A percentile compares a stretch with the other conserved stretches of the same genome.
Conservation (phyloP, 192 early-diverging fungal genomes). For the Gonapodya prolifera region DNA sequence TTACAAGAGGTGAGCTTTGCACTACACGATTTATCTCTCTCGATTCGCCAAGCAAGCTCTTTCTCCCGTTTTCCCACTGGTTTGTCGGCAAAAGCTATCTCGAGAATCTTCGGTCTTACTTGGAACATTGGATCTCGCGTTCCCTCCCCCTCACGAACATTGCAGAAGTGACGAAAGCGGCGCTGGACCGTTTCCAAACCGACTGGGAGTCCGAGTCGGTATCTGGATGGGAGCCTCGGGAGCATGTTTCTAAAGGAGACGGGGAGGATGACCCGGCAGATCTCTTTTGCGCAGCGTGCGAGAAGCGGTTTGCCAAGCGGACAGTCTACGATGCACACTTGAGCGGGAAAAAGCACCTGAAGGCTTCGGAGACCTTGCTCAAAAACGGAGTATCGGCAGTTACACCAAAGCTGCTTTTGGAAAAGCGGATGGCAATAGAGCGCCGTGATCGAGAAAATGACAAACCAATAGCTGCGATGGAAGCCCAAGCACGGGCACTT, state of each 20-base stretch:
- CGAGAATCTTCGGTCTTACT: conserved; percentile 42
- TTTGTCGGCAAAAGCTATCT: conserved; percentile 45
- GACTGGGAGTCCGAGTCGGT: conserved; percentile 44
- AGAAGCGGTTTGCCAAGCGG: conserved; percentile 57
- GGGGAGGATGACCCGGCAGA: conserved; percentile 23
- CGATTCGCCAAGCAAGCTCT: too few species aligned
- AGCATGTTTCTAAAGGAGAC: conserved; percentile 17
- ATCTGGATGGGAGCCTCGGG: conserved; percentile 38
- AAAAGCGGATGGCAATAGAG: background rate
- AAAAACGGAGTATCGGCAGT: conserved; percentile 1
- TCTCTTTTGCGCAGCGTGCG: conserved; percentile 62
- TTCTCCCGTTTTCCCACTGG: too few species aligned
- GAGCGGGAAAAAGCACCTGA: conserved; percentile 83
- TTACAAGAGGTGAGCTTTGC: conserved; percentile 2
- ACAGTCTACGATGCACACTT: conserved; percentile 77
- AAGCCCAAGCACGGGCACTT: conserved; percentile 46
- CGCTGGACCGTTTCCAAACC: conserved; percentile 39
- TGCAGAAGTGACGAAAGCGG: conserved; percentile 29
- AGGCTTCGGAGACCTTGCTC: conserved; percentile 45
- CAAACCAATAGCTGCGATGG: conserved; percentile 40
- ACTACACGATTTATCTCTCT: too few species aligned
- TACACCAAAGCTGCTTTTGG: background rate
- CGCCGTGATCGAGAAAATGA: background rate
- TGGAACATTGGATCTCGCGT: conserved; percentile 58
- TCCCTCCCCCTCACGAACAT: conserved; percentile 68